Base-by-base conservation (phyloP, 257 asterid species). In the Coffea canephora region DNA sequence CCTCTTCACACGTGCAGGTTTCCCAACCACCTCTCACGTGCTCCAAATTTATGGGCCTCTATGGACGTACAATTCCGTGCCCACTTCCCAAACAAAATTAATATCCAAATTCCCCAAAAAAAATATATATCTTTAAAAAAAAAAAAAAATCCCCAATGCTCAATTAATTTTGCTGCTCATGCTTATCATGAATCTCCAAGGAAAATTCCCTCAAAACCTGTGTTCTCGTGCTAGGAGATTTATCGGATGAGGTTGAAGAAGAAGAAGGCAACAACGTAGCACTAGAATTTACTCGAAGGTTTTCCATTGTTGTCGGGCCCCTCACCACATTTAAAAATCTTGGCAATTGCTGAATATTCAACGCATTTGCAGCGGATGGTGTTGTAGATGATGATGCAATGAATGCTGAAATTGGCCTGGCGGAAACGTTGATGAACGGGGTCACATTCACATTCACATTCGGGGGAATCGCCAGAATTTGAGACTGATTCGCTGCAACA, bases 391-490 rank as follows among this genome's bases (percentile, higher is more conserved):
- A 39, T 39, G 86, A 75, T 70, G 86, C 59, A 52, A 82, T 48
- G 77, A 82, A 85, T 16, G 83, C 41, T 2, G 90, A 84, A 34
- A 90, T 78, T 3, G 91, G 89, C 74, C 89, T 68, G 8, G 78
- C 87, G 1, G 88, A 82, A 50, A 88, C 49, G 41, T 86, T 87
- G 78, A 87, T 71, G 54, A 82, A 23, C 34, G 89, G 89, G 50
- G 88, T 74, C 76, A 82, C 64, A 31, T 31, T 31, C 76, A 82
- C 64, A 31, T 31, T 31, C 34, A 31, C 34, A 75, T 74, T 85
- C 6, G 92, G 90, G 66, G 85, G 92, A 52, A 91, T 70, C 7
- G 94, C 82, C 1, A 87, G 50, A 6, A 88, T 83, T 80, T 91
- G 96, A 8, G 92, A 48, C 52, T 87, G 92, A 75, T 84, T 88